These are phyloP conservation scores for Trapa incisa DNA, from an alignment of 345 rosid species.

Conservation along the genomic window DNA sequence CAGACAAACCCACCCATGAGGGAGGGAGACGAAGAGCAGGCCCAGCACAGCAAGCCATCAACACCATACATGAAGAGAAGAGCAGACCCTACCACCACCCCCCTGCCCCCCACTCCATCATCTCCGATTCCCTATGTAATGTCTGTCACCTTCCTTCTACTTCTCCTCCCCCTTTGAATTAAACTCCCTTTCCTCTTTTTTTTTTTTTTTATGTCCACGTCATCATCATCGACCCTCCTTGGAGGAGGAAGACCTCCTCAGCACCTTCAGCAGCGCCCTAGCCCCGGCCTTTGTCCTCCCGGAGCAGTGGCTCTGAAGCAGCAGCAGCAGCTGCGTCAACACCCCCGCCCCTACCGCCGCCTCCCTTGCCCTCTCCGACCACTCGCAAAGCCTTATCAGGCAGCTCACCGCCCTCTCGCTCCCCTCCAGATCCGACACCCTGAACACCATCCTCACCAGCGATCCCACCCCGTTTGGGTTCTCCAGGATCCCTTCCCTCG, in stretches of 20 bases:
- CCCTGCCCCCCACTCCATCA: too few species aligned
- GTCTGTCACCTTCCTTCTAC: neutral
- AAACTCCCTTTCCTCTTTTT: neutral
- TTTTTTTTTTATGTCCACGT: neutral
- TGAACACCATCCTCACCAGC: slow-evolving; percentile 52
- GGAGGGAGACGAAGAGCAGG: too few species aligned
- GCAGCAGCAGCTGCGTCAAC: slow-evolving; percentile 36
- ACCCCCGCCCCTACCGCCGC: slow-evolving; percentile 34
- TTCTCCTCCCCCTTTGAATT: neutral
- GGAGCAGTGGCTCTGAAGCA: slow-evolving; percentile 50
- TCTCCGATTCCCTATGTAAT: neutral
- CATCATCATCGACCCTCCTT: slow-evolving; percentile 12
- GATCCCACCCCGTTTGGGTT: slow-evolving; percentile 22
- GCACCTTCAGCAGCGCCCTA: slow-evolving; percentile 35
- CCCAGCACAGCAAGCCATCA: too few species aligned
- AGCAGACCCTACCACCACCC: too few species aligned
- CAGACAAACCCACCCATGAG: too few species aligned
- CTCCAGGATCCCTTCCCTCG: slow-evolving; percentile 20
- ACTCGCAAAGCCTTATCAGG: slow-evolving; percentile 23
- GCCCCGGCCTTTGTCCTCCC: slow-evolving; percentile 40
- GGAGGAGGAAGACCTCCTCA: slow-evolving; percentile 17
- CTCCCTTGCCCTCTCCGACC: slow-evolving; percentile 32
- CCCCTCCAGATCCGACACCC: slow-evolving; percentile 48
- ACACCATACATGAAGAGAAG: too few species aligned
- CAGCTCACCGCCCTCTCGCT: slow-evolving; percentile 39